Evolutionary conservation across 495 filamentous ascomycete species (phyloP).

Genomic region (Penicillium verhagenii): DNA sequence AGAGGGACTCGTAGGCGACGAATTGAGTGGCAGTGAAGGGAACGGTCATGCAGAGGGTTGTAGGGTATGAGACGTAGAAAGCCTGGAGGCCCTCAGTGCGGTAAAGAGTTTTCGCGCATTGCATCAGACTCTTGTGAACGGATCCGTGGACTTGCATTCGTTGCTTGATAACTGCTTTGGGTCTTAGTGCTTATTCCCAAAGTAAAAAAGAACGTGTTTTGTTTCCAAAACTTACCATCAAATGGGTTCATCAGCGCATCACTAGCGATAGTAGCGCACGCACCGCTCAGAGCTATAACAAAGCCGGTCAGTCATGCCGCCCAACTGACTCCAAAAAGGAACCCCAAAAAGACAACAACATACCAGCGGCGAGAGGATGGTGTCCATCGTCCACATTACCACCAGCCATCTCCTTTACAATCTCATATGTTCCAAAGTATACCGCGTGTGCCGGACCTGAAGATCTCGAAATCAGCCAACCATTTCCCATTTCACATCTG

Average conservation of each 20-base stretch:
- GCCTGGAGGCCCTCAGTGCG: constrained; percentile 81
- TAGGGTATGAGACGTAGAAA: constrained; percentile 99
- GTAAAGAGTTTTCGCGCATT: constrained; percentile 87
- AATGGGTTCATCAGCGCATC: constrained; percentile 99
- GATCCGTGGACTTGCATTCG: constrained; percentile 98
- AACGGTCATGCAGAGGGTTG: constrained; percentile 96
- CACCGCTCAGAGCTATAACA: constrained; percentile 76
- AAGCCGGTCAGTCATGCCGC: constrained; percentile 13
- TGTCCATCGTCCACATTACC: constrained; percentile 86
- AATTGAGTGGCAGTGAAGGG: constrained; percentile 97
- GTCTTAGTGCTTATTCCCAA: neutral
- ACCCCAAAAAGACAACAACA: constrained; percentile 15
- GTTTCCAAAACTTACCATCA: constrained; percentile 64
- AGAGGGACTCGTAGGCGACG: constrained; percentile 94
- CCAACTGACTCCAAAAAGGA: neutral
- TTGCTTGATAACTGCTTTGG: constrained; percentile 88
- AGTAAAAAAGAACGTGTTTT: neutral
- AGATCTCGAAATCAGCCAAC: constrained; percentile 25
- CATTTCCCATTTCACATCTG: neutral
- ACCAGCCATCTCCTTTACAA: constrained; percentile 92
- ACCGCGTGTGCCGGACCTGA: constrained; percentile 93
- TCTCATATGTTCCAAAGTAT: constrained; percentile 97
- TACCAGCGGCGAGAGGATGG: constrained; percentile 90
- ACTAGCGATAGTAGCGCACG: constrained; percentile 91
- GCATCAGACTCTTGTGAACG: constrained; percentile 75